Conservation (phyloP, 2,329 filamentous ascomycete genomes). For the Coniochaeta hoffmannii region DNA sequence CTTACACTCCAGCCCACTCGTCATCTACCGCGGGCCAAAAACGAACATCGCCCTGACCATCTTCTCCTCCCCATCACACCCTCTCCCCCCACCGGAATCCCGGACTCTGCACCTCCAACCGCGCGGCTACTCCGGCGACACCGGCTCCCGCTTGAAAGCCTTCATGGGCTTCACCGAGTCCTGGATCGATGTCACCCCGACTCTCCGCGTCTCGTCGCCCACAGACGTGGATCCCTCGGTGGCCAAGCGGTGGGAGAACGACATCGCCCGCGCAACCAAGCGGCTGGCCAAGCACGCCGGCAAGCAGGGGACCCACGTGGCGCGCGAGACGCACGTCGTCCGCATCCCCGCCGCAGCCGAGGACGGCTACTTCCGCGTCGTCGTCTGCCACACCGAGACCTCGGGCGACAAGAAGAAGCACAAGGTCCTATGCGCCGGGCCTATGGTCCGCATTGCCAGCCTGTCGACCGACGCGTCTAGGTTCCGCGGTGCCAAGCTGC, state of each 20-base stretch:
- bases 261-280: slow-evolving; percentile 56
- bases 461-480: slow-evolving; percentile 54
- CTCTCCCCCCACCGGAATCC: slow-evolving; percentile 38
- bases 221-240: slow-evolving; percentile 46
- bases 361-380: slow-evolving; percentile 63
- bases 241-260: slow-evolving; percentile 61
- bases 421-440: slow-evolving; percentile 56
- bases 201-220: slow-evolving; percentile 28
- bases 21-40: slow-evolving; percentile 58
- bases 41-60: slow-evolving; percentile 60
- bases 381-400: slow-evolving; percentile 39
- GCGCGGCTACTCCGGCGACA: slow-evolving; percentile 60
- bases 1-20: slow-evolving; percentile 55
- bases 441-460: slow-evolving; percentile 62
- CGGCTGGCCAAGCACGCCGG: slow-evolving; percentile 40
- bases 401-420: slow-evolving; percentile 36
- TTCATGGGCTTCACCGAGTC: slow-evolving; percentile 48
- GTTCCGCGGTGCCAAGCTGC: slow-evolving; percentile 56
- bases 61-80: slow-evolving; percentile 44
- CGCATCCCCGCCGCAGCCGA: slow-evolving; percentile 54
- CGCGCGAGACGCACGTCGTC: slow-evolving; percentile 57
- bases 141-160: slow-evolving; percentile 60
- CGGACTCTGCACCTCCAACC: slow-evolving; percentile 61
- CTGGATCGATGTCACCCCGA: slow-evolving; percentile 65
- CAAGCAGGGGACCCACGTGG: slow-evolving; percentile 35